Evolutionary conservation across 2,329 filamentous ascomycete genomes (phyloP).

Genomic region (Ophiostoma angusticollis): DNA sequence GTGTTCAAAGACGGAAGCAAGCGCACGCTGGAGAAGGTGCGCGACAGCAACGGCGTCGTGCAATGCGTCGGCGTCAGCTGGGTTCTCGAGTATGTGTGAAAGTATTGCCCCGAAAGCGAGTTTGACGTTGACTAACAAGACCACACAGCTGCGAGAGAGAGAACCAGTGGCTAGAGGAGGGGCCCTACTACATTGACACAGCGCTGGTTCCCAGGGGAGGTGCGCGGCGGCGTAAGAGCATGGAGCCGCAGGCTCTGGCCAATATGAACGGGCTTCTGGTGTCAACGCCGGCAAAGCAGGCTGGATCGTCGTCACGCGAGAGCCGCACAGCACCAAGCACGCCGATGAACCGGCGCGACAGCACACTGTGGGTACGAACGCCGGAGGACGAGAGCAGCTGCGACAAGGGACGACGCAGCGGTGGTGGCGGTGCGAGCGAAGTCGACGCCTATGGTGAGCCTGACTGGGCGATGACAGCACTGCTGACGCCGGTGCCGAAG

Average conservation of each 20-base stretch:
- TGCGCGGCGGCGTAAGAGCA: constrained; percentile 61
- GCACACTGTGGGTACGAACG: constrained; percentile 41
- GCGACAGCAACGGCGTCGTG: constrained; percentile 58
- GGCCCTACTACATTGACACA: constrained; percentile 55
- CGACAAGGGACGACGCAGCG: constrained; percentile 4
- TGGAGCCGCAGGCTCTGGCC: constrained; percentile 60
- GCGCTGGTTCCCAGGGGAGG: constrained; percentile 55
- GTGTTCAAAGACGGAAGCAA: constrained; percentile 80
- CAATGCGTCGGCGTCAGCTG: constrained; percentile 80
- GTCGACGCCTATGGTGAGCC: constrained; percentile 21
- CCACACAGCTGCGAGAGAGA: constrained; percentile 63
- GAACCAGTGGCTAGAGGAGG: constrained; percentile 64
- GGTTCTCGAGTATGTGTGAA: constrained; percentile 73
- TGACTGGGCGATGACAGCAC: constrained; percentile 20
- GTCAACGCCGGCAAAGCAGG: constrained; percentile 23
- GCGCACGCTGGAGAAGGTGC: constrained; percentile 69
- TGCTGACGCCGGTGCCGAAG: constrained; percentile 44
- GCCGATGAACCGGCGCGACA: constrained; percentile 35
- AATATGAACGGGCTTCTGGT: constrained; percentile 56
- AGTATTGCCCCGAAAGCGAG: no score
- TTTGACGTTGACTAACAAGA: no score
- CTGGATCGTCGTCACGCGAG: constrained; percentile 23
- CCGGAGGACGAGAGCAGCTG: constrained; percentile 28
- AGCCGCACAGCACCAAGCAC: constrained; percentile 23
- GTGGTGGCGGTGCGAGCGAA: constrained; percentile 12